phyloP scores from a whole-genome alignment of 208 protist species.

The Crithidia brevicula region DNA sequence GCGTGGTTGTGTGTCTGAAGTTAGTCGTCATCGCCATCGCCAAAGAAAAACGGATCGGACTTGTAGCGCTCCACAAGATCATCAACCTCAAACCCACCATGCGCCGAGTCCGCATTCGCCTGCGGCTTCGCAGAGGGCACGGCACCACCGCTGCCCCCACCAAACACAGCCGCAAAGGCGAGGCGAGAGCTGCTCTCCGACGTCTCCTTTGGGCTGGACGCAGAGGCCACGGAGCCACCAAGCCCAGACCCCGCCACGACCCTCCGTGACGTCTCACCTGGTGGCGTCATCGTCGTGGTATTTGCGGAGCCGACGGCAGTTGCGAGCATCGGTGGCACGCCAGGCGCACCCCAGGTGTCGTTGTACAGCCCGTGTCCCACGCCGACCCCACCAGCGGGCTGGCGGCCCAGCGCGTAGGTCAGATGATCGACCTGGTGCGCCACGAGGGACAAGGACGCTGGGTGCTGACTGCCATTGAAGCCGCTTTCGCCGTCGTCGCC shows the following conservation, averaged over 20 bases:
- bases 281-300: not conserved
- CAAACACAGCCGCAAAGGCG: slow-evolving; percentile 24
- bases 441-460: not conserved
- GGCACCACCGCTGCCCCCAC: not conserved
- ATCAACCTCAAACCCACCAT: slow-evolving; percentile 22
- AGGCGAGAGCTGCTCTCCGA: slow-evolving; percentile 10
- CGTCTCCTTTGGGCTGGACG: not conserved
- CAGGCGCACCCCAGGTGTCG: slow-evolving; percentile 14
- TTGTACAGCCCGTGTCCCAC: slow-evolving; percentile 5
- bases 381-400: not conserved
- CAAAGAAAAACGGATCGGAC: slow-evolving; percentile 19
- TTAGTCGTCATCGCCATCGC: slow-evolving; percentile 18
- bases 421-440: not conserved
- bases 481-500: not conserved
- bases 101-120: not conserved
- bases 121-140: not conserved
- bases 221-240: not conserved
- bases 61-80: slow-evolving; percentile 19
- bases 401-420: not conserved
- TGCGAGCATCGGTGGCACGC: slow-evolving; percentile 6
- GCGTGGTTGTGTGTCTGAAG: not conserved
- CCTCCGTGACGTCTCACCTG: not conserved
- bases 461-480: not conserved
- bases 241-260: not conserved
- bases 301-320: no score